Evolutionary conservation across 768 basidiomycete genomes (phyloP).

Genomic region (Hericium rajendrae): DNA sequence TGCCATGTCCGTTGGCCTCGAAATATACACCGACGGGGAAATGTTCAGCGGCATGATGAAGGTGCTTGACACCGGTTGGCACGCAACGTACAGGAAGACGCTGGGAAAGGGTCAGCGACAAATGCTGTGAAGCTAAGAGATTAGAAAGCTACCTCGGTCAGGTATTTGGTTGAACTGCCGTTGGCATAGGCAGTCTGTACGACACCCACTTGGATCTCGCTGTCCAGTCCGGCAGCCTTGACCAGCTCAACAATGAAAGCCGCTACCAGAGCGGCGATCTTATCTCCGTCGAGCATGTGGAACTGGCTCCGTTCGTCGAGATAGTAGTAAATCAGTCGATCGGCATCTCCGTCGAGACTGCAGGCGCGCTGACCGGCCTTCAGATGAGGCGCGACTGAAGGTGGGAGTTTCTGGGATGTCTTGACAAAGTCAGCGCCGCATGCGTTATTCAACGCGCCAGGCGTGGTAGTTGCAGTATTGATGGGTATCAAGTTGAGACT

Average conservation of each 20-base stretch:
- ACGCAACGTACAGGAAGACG: conserved; percentile 92
- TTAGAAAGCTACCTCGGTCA: conserved; percentile 54
- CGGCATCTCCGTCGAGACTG: conserved; percentile 95
- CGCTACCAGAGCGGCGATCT: conserved; percentile 90
- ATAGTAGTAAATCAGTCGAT: conserved; percentile 94
- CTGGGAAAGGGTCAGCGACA: conserved; percentile 28
- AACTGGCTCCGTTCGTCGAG: conserved; percentile 69
- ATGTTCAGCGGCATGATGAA: conserved; percentile 93
- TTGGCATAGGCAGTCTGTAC: conserved; percentile 99
- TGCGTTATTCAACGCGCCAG: conserved; percentile 70
- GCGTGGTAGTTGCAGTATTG: conserved; percentile 55
- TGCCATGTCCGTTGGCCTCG: conserved; percentile 98
- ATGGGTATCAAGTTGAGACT: conserved; percentile 55
- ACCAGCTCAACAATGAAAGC: conserved; percentile 89
- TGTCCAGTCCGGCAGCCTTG: conserved; percentile 72
- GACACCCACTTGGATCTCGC: conserved; percentile 76
- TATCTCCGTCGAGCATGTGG: conserved; percentile 94
- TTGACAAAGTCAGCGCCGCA: conserved; percentile 98
- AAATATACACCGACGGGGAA: conserved; percentile 98
- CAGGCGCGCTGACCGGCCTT: conserved; percentile 75
- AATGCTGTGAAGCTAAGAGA: background rate
- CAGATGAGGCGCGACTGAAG: conserved; percentile 54
- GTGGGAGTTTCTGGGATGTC: conserved; percentile 80
- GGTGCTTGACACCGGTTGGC: conserved; percentile 93
- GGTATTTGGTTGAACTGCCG: conserved; percentile 90